Evolutionary conservation across 2,329 filamentous ascomycete genomes (phyloP).

Genomic region (Pseudogymnoascus sp.): DNA sequence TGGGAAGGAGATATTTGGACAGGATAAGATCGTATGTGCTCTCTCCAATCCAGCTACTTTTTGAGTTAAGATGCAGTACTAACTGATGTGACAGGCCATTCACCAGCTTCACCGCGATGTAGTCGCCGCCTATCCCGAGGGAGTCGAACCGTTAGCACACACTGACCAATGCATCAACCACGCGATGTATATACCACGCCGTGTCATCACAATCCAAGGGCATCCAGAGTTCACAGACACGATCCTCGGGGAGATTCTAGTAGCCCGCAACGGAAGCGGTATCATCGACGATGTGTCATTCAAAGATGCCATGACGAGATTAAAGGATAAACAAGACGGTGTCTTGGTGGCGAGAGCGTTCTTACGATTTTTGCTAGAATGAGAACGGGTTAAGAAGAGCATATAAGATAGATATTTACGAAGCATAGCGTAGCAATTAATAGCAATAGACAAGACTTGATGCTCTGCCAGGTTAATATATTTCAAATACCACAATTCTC

Average conservation of each 20-base stretch:
- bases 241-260: slow-evolving; percentile 64
- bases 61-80: background rate
- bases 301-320: slow-evolving; percentile 60
- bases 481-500: background rate
- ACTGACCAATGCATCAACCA: slow-evolving; percentile 67
- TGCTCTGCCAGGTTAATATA: too few species aligned
- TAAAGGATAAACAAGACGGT: slow-evolving; percentile 67
- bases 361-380: slow-evolving; percentile 64
- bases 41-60: background rate
- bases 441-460: background rate
- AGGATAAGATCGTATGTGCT: slow-evolving; percentile 47
- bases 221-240: slow-evolving; percentile 75
- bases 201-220: slow-evolving; percentile 71
- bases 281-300: slow-evolving; percentile 65
- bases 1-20: slow-evolving; percentile 65
- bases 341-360: slow-evolving; percentile 68
- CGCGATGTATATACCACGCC: slow-evolving; percentile 63
- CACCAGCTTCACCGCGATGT: slow-evolving; percentile 86
- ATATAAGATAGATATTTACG: background rate
- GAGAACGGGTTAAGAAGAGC: background rate
- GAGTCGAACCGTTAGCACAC: slow-evolving; percentile 55
- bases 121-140: slow-evolving; percentile 56
- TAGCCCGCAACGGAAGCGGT: slow-evolving; percentile 55
- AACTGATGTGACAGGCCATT: slow-evolving; percentile 44
- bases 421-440: background rate